phyloP scores from a whole-genome alignment of 2,329 filamentous ascomycete species.

The Fusarium mangiferae region DNA sequence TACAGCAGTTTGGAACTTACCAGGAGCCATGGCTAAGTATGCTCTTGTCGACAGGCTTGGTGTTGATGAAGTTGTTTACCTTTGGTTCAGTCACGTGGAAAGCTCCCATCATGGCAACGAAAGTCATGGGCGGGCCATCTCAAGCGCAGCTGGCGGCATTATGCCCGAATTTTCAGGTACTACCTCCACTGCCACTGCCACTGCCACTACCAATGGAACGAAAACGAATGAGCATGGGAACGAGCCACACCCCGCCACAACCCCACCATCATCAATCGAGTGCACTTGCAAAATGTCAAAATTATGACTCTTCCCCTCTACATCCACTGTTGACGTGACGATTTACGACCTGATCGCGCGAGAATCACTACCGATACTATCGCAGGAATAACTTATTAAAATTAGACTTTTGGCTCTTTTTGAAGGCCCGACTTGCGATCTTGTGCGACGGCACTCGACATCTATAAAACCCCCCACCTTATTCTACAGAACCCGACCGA shows the following conservation, averaged over 20 bases:
- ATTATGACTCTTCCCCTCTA: constrained; percentile 53
- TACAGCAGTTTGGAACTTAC: constrained; percentile 42
- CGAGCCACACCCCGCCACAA: constrained; percentile 52
- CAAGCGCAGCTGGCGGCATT: constrained; percentile 32
- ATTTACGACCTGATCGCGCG: constrained; percentile 39
- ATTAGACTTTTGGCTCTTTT: constrained; percentile 24
- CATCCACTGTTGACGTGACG: constrained; percentile 37
- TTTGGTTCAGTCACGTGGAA: constrained; percentile 50
- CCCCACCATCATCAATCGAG: constrained; percentile 52
- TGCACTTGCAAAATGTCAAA: constrained; percentile 55
- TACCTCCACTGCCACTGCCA: constrained; percentile 26
- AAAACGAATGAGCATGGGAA: neutral
- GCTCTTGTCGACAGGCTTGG: constrained; percentile 30
- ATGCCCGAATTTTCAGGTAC: constrained; percentile 46
- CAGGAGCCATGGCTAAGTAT: constrained; percentile 53
- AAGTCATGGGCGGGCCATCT: constrained; percentile 1
- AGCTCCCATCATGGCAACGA: constrained; percentile 28
- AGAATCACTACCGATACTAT: constrained; percentile 14
- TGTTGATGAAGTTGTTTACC: constrained; percentile 50
- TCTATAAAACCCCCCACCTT: constrained; percentile 47
- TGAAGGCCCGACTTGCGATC: constrained; percentile 33
- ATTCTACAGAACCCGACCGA: constrained; percentile 39
- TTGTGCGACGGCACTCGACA: constrained; percentile 41
- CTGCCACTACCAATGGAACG: neutral
- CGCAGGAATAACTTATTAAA: neutral